These are phyloP conservation scores for Aspergillus cavernicola DNA, from an alignment of 495 filamentous ascomycete species.

Conservation along the genomic window DNA sequence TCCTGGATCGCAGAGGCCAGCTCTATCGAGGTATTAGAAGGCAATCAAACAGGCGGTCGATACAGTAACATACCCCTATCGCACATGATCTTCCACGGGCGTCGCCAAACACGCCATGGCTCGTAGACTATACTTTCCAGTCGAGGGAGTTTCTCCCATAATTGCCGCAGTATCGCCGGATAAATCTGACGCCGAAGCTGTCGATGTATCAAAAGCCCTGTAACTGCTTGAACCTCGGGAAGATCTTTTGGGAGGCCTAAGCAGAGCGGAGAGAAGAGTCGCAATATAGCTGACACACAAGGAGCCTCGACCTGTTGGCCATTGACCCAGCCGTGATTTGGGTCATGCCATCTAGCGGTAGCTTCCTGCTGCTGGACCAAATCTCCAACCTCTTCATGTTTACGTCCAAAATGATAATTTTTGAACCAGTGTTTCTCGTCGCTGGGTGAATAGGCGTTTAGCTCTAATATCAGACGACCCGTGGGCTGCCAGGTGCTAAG, in stretches of 20 bases:
- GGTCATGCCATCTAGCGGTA: no score
- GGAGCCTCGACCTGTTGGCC: slow-evolving; percentile 1
- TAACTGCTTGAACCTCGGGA: neutral
- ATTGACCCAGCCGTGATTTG: slow-evolving; percentile 2
- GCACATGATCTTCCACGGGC: neutral
- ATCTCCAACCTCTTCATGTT: neutral
- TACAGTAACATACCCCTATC: neutral
- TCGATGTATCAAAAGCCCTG: neutral
- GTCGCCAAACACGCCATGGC: neutral
- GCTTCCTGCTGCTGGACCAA: neutral
- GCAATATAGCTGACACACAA: neutral
- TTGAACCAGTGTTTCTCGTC: neutral
- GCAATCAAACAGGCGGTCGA: neutral
- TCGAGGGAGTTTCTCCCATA: no score
- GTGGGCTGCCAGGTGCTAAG: neutral
- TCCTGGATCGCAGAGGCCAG: neutral
- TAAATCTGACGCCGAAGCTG: neutral
- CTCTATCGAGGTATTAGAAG: slow-evolving; percentile 3
- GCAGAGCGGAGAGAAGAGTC: neutral
- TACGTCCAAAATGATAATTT: neutral
- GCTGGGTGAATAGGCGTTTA: neutral
- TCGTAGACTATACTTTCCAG: neutral
- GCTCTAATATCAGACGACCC: slow-evolving; percentile 2
- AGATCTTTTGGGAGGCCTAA: neutral
- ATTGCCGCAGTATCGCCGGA: no score